These are phyloP conservation scores for Rhodotorula sp. DNA, from an alignment of 1,284 basidiomycete genomes.

Conservation along the genomic window DNA sequence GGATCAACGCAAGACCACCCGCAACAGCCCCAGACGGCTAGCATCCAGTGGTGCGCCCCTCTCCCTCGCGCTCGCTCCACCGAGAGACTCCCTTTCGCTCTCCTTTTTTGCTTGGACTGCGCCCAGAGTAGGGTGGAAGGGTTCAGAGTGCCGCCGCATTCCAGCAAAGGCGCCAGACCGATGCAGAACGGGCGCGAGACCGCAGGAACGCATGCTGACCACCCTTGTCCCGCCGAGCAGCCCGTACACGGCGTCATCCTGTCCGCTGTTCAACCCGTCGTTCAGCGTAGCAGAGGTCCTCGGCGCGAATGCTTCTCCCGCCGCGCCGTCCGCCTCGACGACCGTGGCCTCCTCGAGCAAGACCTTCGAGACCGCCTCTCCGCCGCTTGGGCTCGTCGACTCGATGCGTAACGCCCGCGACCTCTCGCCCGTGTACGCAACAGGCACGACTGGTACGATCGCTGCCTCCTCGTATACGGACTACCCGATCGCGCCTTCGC, in stretches of 20 bases:
- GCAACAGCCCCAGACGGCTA: neutral
- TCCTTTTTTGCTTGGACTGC: neutral
- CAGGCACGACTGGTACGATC: neutral
- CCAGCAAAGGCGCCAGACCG: neutral
- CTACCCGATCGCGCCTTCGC: slow-evolving; percentile 14
- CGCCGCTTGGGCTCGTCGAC: neutral
- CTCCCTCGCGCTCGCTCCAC: neutral
- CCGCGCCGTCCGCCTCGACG: neutral
- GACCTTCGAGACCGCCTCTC: neutral
- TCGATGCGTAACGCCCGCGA: slow-evolving; percentile 6
- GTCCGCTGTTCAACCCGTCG: slow-evolving; percentile 22
- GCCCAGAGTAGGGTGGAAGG: too few relatives aligned
- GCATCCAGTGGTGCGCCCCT: slow-evolving; percentile 8
- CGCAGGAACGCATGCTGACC: neutral
- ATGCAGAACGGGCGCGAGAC: neutral
- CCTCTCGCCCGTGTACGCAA: neutral
- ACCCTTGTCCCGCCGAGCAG: neutral
- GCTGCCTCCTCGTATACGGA: slow-evolving; percentile 2
- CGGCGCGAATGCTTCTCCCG: neutral
- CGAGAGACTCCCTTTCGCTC: too few relatives aligned
- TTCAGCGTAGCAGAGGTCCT: slow-evolving; percentile 8
- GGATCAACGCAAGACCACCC: neutral
- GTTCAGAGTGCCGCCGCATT: too few relatives aligned
- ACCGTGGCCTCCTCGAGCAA: neutral
- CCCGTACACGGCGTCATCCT: slow-evolving; percentile 13